Evolutionary conservation across 2,329 filamentous ascomycete species (phyloP), one percentile per base, ranked within the genome.

Genomic region (Trichoderma oligosporum): DNA sequence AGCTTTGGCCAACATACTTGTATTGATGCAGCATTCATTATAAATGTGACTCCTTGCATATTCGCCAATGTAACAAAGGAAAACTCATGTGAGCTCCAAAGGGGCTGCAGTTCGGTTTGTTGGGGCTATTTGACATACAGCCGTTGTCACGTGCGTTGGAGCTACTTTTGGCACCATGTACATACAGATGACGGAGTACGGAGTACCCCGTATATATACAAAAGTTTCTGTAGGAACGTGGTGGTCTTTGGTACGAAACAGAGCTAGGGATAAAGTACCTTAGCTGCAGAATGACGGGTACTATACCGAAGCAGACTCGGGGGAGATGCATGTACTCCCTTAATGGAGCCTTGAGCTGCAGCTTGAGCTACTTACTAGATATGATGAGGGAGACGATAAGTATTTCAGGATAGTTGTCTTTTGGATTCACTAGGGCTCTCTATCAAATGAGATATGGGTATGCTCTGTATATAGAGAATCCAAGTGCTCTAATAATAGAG

Each of bases 41-140:
- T 5, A 14, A 29, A 38, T 38, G 36, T 16, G 18, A 3, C 51
- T 55, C 51, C 51, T 55, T 55, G 51, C 51, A 31, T 46, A 27
- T n/a, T 33, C 22, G 18, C 45, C 29, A 49, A 27, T 18, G 33
- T 35, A 18, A 7, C 16, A 49, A 12, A 18, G n/a, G n/a, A n/a
- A n/a, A n/a, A n/a, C n/a, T n/a, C 16, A 38, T 49, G 47, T 18
- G 39, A 54, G 29, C 22, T 25, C 39, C 51, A 39, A 45, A 33
- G 51, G n/a, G 39, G 39, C 51, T 54, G 51, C 51, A 45, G 41
- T 33, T 25, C 45, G 31, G 20, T 20, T 20, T 39, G 14, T 31
- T n/a, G n/a, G n/a, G 36, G 35, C 8, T 14, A n/a, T 14, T 8
- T 45, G 33, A 33, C 51, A 46, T 27, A 22, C 24, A 22, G 16